Evolutionary conservation across 169 alveolate species (phyloP).

Genomic region (Eimeria maxima): DNA sequence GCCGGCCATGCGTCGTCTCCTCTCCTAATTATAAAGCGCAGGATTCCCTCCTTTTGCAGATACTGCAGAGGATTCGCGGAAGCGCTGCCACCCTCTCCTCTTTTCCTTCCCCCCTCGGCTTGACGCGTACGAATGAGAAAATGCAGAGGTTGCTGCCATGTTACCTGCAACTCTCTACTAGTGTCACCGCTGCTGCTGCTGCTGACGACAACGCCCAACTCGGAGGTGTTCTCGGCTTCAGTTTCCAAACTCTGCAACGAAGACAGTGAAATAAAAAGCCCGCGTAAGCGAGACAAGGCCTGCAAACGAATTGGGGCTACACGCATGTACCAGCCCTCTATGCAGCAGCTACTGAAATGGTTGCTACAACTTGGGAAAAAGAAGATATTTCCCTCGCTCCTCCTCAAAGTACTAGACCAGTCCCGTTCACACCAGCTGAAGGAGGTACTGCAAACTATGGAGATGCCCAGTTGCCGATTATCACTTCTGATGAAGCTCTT

Average conservation of each 20-base stretch:
- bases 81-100: slow-evolving; percentile 11
- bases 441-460: neutral
- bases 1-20: slow-evolving; percentile 36
- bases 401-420: neutral
- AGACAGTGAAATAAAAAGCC: neutral
- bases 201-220: slow-evolving; percentile 36
- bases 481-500: neutral
- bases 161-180: slow-evolving; percentile 22
- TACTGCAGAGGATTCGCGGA: neutral
- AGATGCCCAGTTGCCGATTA: neutral
- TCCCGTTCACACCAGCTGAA: neutral
- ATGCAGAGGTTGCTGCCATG: slow-evolving; percentile 51
- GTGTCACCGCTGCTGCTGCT: slow-evolving; percentile 14
- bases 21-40: slow-evolving; percentile 41
- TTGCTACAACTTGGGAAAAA: neutral
- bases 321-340: neutral
- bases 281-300: neutral
- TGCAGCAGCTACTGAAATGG: neutral
- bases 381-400: neutral
- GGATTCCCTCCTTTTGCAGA: slow-evolving; percentile 37
- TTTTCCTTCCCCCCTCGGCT: neutral
- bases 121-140: neutral
- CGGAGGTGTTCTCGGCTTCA: slow-evolving; percentile 12
- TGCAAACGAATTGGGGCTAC: neutral
- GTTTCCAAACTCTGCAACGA: slow-evolving; percentile 38